Percentiles rank a stretch among this genome's conserved stretches.
Conservation (phyloP, 179 eudicot species). For the Spinacia oleracea region DNA sequence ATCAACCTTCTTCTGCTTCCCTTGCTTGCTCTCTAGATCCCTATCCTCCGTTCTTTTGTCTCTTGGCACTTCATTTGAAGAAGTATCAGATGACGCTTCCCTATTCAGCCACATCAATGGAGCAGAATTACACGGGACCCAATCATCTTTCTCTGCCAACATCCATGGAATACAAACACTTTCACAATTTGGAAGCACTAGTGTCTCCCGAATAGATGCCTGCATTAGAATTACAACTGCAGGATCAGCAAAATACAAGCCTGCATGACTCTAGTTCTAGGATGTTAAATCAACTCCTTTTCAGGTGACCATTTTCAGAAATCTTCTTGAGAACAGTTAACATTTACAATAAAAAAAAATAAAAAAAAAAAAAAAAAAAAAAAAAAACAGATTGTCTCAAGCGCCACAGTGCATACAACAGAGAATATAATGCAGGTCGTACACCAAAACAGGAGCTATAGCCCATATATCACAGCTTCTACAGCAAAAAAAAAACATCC, state of each 20-base stretch:
- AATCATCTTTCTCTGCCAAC: conserved; percentile 93
- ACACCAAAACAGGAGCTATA: neutral
- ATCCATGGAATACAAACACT: conserved; percentile 71
- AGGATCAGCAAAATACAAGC: conserved; percentile 14
- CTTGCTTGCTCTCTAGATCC: conserved; percentile 34
- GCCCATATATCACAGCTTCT: neutral
- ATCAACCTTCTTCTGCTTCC: conserved; percentile 33
- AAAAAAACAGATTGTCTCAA: neutral
- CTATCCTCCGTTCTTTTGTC: conserved; percentile 19
- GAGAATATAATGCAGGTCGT: neutral
- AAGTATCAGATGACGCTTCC: conserved; percentile 38
- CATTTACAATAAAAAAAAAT: too few relatives aligned
- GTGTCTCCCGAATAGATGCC: conserved; percentile 73
- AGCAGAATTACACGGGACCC: conserved; percentile 70
- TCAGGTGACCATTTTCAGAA: too few relatives aligned
- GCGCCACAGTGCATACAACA: neutral
- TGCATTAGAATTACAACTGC: conserved; percentile 31
- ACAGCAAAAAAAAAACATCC: neutral
- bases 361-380: neutral
- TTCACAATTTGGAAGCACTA: conserved; percentile 87
- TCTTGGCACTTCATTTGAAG: conserved; percentile 36
- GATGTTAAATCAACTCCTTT: neutral
- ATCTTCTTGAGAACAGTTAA: too few relatives aligned
- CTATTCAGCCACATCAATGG: conserved; percentile 71
- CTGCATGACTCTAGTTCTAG: neutral